Evolutionary conservation across 129 eudicot genomes (phyloP).

Genomic region (Sambucus nigra): DNA sequence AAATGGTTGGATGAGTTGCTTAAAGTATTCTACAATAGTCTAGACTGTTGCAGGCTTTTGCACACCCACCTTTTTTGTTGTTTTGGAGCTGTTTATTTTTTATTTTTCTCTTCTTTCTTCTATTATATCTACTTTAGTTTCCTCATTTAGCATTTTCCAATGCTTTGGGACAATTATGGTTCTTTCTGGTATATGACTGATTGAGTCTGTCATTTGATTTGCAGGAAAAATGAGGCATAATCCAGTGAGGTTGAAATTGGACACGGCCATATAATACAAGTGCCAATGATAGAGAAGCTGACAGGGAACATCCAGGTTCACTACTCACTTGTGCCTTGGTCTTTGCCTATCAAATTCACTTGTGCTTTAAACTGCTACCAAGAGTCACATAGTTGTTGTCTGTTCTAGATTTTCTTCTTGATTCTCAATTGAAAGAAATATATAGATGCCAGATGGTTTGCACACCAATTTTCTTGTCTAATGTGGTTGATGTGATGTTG

Average conservation of each 20-base stretch:
- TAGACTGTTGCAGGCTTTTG: no score
- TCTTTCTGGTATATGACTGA: background rate
- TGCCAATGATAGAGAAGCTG: background rate
- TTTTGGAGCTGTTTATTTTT: no score
- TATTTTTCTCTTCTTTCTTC: no score
- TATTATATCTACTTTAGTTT: background rate
- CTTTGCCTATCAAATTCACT: no score
- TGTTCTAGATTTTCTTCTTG: constrained; percentile 10
- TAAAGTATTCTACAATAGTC: no score
- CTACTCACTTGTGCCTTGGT: constrained; percentile 10
- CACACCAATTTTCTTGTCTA: constrained; percentile 8
- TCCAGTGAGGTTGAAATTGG: constrained; percentile 7
- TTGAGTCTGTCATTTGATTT: background rate
- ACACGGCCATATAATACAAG: background rate
- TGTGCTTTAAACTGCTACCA: constrained; percentile 13
- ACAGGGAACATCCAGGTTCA: constrained; percentile 22
- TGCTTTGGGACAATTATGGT: background rate
- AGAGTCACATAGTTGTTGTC: background rate
- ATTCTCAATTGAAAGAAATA: constrained; percentile 14
- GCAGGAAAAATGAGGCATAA: constrained; percentile 30
- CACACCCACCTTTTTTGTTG: no score
- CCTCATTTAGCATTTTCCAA: background rate
- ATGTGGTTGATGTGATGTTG: background rate
- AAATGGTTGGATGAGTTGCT: no score
- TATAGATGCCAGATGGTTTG: constrained; percentile 10